Conservation (phyloP, 352 stramenopile genomes). For the Phytophthora fragariaefolia region DNA sequence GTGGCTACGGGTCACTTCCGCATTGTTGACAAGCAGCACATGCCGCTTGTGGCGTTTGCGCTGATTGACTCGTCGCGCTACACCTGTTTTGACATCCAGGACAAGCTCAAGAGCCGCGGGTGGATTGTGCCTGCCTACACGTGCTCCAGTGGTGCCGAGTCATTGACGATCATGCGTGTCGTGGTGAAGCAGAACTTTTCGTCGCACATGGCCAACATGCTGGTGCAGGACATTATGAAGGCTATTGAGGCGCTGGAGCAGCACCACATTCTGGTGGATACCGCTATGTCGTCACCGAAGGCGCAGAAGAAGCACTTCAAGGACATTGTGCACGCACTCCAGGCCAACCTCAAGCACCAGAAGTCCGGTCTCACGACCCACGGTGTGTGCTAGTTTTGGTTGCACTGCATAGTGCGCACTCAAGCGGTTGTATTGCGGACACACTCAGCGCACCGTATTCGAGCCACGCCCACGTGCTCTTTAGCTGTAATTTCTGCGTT, state of each 20-base stretch:
- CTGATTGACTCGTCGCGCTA: conserved; percentile 85
- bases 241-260: conserved; percentile 84
- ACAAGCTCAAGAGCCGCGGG: conserved; percentile 85
- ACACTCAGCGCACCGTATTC: neutral
- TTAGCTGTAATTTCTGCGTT: conserved; percentile 31
- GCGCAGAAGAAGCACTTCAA: conserved; percentile 71
- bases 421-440: neutral
- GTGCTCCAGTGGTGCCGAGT: conserved; percentile 82
- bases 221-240: conserved; percentile 88
- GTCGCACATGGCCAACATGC: conserved; percentile 89
- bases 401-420: neutral
- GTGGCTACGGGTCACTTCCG: conserved; percentile 86
- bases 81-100: conserved; percentile 92
- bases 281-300: conserved; percentile 82
- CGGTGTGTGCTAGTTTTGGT: conserved; percentile 70
- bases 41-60: conserved; percentile 90
- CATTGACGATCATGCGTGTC: conserved; percentile 90
- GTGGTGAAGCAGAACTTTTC: conserved; percentile 93
- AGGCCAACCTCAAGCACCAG: conserved; percentile 77
- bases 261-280: conserved; percentile 76
- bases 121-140: conserved; percentile 93
- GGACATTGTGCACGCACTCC: conserved; percentile 72
- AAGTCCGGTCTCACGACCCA: conserved; percentile 79
- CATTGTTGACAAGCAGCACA: conserved; percentile 91
- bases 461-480: conserved; percentile 4